Evolutionary conservation across 2,329 filamentous ascomycete genomes (phyloP).

Genomic region (Calonectria hawksworthii): DNA sequence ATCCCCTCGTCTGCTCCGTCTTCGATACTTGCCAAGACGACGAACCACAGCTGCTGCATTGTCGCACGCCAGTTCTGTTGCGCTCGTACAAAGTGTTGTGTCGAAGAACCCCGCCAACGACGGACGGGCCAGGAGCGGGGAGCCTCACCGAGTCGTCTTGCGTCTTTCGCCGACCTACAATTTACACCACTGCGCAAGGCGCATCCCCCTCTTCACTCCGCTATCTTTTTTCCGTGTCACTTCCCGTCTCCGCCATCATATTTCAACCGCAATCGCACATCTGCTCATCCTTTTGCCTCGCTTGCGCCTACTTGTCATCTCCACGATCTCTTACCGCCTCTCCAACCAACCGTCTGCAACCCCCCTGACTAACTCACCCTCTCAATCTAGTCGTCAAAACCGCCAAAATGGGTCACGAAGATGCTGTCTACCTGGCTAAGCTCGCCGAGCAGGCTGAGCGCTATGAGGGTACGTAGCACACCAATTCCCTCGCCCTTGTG

Average conservation of each 20-base stretch:
- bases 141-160: conserved; percentile 47
- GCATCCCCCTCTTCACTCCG: conserved; percentile 40
- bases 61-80: conserved; percentile 27
- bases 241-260: conserved; percentile 26
- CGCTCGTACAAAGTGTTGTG: conserved; percentile 33
- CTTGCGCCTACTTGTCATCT: conserved; percentile 37
- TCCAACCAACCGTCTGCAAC: conserved; percentile 38
- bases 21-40: conserved; percentile 29
- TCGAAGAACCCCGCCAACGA: conserved; percentile 46
- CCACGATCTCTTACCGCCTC: conserved; percentile 33
- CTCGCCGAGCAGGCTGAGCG: conserved; percentile 99
- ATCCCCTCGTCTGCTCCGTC: conserved; percentile 23
- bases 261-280: conserved; percentile 32
- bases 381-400: conserved; percentile 45
- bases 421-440: conserved; percentile 99
- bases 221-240: conserved; percentile 32
- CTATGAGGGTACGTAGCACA: conserved; percentile 86
- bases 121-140: conserved; percentile 46
- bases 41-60: conserved; percentile 17
- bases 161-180: conserved; percentile 27
- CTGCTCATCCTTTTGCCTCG: conserved; percentile 24
- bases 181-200: conserved; percentile 40
- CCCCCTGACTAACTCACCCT: conserved; percentile 42
- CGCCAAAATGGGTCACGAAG: conserved; percentile 96
- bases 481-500: background rate